Conservation (phyloP, 352 stramenopile genomes). For the Phytophthora rubi region DNA sequence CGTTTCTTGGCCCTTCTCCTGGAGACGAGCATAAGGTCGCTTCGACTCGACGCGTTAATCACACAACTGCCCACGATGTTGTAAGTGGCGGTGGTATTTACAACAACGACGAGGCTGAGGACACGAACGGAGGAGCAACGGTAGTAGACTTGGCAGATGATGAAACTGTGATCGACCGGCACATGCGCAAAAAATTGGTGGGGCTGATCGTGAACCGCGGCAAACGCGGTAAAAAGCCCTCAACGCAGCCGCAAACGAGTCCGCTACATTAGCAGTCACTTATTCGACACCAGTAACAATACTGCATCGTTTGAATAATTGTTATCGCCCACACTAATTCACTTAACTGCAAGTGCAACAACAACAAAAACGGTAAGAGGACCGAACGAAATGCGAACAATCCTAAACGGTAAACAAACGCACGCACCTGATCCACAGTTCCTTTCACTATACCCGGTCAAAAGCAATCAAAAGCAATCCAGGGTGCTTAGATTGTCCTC, state of each 20-base stretch:
- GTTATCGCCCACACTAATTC: conserved; percentile 1
- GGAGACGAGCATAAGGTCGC: conserved; percentile 31
- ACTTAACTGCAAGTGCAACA: not conserved
- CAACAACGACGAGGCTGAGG: conserved; percentile 37
- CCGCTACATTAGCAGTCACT: conserved; percentile 28
- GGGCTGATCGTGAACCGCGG: conserved; percentile 80
- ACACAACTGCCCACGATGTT: conserved; percentile 26
- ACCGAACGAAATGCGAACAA: not conserved
- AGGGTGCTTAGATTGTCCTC: conserved; percentile 59
- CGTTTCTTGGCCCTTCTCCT: conserved; percentile 29
- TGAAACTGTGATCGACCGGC: conserved; percentile 67
- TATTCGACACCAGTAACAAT: conserved; percentile 29
- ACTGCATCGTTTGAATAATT: conserved; percentile 20
- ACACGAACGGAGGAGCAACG: conserved; percentile 14
- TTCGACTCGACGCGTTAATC: conserved; percentile 19
- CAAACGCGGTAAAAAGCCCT: conserved; percentile 72
- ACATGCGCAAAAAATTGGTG: conserved; percentile 87
- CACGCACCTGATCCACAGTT: not conserved
- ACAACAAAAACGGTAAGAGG: not conserved
- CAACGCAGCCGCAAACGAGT: conserved; percentile 26
- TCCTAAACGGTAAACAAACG: not conserved
- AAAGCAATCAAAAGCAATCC: conserved; percentile 49
- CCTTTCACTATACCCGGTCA: conserved; percentile 11
- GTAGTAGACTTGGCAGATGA: conserved; percentile 66
- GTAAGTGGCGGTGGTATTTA: conserved; percentile 30